Base-by-base conservation (phyloP, 768 basidiomycete genomes). In the Lactifluus hygrophoroides region DNA sequence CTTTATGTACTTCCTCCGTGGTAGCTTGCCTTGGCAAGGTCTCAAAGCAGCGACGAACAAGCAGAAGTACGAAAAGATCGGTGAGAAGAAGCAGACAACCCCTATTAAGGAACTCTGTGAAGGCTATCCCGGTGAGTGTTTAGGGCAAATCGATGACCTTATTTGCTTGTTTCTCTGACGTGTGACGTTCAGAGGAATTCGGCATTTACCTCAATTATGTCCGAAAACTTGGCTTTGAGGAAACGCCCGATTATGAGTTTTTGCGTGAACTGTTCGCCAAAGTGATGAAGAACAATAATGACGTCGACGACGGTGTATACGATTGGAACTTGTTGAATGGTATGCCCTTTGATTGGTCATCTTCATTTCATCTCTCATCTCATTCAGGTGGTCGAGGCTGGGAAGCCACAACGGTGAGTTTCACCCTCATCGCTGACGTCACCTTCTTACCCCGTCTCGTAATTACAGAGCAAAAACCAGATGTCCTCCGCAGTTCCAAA, bases 41-140 rank as follows among this genome's bases (percentile, higher is more conserved):
- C 81, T 99, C 57, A 98, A 98, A 75, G 96, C 96, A 34, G 96
- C 96, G 28, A 99, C 94, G 51, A 98, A 99, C 79, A 99, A 99
- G 77, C 96, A 98, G 72, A 92, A 98, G 79, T 99, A 99, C 76
- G 95, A 99, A 79, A 99, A 98, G 80, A 99, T 99, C 71, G 95
- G 95, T 63, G 95, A 99, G 79, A 99, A 99, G 86, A 99, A 93
- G 80, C 96, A 98, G 76, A 90, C 89, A 14, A 98, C 96, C 28
- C 88, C 89, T 7, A 97, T 99, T 72, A 95, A 92, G 75, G 96
- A 99, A 69, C 80, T 99, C 25, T 92, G 88, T 67, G 96, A 98
- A 66, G 90, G 92, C 57, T 94, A 87, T 76, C 95, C 96, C 49
- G 93, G 92, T 92, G 65, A 61, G 80, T 70, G 38, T 35, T n/a